These are phyloP conservation scores for Phaffia tasmanica DNA, from an alignment of 768 basidiomycete genomes.

Conservation along the genomic window DNA sequence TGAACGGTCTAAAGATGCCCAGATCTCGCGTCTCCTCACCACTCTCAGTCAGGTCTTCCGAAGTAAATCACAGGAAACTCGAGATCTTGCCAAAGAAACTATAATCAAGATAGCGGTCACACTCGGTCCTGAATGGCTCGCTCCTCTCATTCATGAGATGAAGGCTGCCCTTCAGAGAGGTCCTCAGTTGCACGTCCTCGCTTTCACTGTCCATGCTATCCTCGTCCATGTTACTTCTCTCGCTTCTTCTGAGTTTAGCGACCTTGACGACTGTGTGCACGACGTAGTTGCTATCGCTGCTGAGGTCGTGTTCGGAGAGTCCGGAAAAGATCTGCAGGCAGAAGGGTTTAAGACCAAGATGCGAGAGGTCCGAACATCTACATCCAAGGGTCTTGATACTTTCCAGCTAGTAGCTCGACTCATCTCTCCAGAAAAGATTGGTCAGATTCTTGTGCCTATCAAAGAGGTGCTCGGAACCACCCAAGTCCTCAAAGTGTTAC, in stretches of 20 bases:
- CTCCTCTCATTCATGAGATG: constrained; percentile 63
- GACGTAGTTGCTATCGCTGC: constrained; percentile 70
- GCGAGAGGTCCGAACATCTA: constrained; percentile 74
- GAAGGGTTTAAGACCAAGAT: constrained; percentile 92
- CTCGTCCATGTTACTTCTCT: constrained; percentile 64
- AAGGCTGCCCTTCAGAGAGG: constrained; percentile 76
- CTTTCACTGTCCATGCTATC: constrained; percentile 68
- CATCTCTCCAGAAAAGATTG: constrained; percentile 66
- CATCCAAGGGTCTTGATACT: constrained; percentile 73
- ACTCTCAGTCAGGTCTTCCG: constrained; percentile 78
- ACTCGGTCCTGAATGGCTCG: constrained; percentile 63
- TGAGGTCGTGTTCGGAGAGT: constrained; percentile 88
- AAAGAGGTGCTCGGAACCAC: constrained; percentile 78
- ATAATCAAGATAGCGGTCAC: constrained; percentile 64
- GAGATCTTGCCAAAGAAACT: constrained; percentile 74
- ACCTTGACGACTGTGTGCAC: constrained; percentile 63
- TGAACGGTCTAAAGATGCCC: constrained; percentile 48
- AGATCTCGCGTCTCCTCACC: constrained; percentile 66
- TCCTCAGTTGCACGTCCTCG: constrained; percentile 86
- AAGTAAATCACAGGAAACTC: constrained; percentile 85
- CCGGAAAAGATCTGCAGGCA: constrained; percentile 71
- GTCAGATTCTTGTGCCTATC: constrained; percentile 62
- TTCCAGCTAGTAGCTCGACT: constrained; percentile 68
- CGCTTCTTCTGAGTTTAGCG: constrained; percentile 45
- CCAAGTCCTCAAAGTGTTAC: constrained; percentile 64